Percentiles rank a stretch among this genome's conserved stretches.
Evolutionary conservation across 1,284 basidiomycete genomes (phyloP).

Genomic region (Cryptococcus amylolentus): DNA sequence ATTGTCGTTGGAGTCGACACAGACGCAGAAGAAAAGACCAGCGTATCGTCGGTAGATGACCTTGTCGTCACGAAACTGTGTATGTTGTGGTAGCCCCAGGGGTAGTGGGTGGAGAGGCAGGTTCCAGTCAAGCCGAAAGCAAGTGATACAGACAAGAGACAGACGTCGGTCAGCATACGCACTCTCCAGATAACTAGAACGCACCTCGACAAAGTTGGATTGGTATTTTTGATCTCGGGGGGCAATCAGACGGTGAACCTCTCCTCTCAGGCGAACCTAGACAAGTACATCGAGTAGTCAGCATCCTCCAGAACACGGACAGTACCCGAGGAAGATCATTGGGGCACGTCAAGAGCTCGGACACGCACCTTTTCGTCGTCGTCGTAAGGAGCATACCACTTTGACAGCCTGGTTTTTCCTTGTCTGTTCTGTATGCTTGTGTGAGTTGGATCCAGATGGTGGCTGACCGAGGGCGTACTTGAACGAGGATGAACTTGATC

Average conservation of each 20-base stretch:
- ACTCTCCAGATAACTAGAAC: constrained; percentile 24
- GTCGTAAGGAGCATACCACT: constrained; percentile 95
- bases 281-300: not conserved
- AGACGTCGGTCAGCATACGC: not conserved
- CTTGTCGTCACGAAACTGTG: constrained; percentile 90
- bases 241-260: constrained; percentile 91
- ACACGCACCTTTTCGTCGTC: constrained; percentile 86
- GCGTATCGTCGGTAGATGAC: constrained; percentile 93
- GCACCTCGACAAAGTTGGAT: constrained; percentile 96
- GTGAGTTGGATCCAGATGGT: not conserved
- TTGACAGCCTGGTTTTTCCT: constrained; percentile 93
- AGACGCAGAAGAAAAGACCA: constrained; percentile 95
- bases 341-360: not conserved
- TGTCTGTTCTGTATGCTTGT: constrained; percentile 72
- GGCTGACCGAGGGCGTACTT: constrained; percentile 54
- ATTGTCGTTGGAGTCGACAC: constrained; percentile 97
- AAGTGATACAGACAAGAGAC: not conserved
- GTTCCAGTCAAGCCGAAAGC: not conserved
- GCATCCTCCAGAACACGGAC: not conserved
- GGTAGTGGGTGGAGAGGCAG: not conserved
- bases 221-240: constrained; percentile 99
- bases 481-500: constrained; percentile 92
- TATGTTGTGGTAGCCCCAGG: not conserved
- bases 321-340: not conserved
- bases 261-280: constrained; percentile 83